These are phyloP conservation scores for Spencermartinsiella ligniputridi DNA, from an alignment of 1,139 yeast genomes.

Conservation along the genomic window DNA sequence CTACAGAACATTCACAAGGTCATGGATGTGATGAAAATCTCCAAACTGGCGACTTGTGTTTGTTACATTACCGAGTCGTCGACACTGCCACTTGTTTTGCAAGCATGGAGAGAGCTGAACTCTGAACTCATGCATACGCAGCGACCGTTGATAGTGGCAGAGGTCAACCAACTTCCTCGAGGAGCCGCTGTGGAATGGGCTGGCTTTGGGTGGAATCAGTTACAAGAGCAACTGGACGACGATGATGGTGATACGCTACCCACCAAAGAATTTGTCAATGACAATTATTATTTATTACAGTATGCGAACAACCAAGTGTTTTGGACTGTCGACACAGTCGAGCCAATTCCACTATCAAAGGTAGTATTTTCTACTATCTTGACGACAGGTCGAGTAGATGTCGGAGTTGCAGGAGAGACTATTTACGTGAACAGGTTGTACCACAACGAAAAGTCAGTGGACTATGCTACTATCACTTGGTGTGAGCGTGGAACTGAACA, in stretches of 20 bases:
- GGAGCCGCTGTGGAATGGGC: constrained; percentile 78
- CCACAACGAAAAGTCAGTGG: neutral
- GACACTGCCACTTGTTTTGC: neutral
- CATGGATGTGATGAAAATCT: constrained; percentile 42
- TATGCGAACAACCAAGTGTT: neutral
- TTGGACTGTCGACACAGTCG: neutral
- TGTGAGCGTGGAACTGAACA: no score
- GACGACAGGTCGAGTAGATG: neutral
- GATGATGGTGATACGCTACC: neutral
- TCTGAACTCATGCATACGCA: neutral
- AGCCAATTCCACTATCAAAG: neutral
- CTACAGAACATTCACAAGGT: constrained; percentile 73
- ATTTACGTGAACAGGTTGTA: neutral
- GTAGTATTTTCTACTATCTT: neutral
- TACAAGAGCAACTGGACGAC: neutral
- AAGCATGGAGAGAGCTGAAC: neutral
- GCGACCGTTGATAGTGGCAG: constrained; percentile 40
- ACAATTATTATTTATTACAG: neutral
- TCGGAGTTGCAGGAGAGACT: neutral
- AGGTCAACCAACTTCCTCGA: constrained; percentile 62
- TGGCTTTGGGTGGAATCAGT: constrained; percentile 20
- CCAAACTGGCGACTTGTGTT: neutral
- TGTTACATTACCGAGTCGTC: neutral
- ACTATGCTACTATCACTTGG: neutral
- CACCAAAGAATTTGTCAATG: neutral